phyloP scores from a whole-genome alignment of 1,284 basidiomycete species.

The Pseudozyma tsukubaensis region DNA sequence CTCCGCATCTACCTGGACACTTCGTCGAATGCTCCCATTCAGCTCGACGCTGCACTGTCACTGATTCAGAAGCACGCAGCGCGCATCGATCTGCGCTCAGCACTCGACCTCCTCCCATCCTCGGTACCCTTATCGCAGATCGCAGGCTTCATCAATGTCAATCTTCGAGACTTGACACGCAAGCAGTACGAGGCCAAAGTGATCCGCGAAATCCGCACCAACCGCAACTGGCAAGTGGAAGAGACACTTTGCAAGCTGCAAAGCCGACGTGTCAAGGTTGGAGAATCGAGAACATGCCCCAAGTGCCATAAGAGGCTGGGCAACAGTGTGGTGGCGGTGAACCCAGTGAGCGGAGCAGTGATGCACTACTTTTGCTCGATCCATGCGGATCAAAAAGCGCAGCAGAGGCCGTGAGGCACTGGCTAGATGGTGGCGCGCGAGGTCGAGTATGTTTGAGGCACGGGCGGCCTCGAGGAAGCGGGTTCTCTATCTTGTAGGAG shows the following conservation, averaged over 20 bases:
- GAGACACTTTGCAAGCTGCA: conserved; percentile 80
- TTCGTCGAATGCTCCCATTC: conserved; percentile 64
- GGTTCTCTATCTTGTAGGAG: too few species aligned
- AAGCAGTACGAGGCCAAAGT: conserved; percentile 67
- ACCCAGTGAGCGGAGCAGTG: conserved; percentile 53
- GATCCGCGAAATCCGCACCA: conserved; percentile 77
- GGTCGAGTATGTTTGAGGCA: neutral
- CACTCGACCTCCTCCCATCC: conserved; percentile 86
- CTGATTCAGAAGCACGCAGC: conserved; percentile 85
- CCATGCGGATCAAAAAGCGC: conserved; percentile 29
- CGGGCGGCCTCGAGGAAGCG: too few species aligned
- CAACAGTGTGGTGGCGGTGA: conserved; percentile 92
- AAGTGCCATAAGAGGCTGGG: conserved; percentile 95
- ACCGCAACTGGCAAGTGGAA: conserved; percentile 79
- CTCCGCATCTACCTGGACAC: conserved; percentile 82
- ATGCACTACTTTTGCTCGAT: conserved; percentile 65
- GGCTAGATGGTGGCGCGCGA: neutral
- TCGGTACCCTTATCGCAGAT: conserved; percentile 84
- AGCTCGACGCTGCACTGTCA: conserved; percentile 77
- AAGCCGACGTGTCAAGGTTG: conserved; percentile 85
- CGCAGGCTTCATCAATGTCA: conserved; percentile 73
- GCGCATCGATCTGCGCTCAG: conserved; percentile 81
- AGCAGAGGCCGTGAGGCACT: conserved; percentile 8
- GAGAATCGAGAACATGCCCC: conserved; percentile 87
- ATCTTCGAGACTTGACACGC: conserved; percentile 45